A percentile compares a stretch with the other conserved stretches of the same genome.
Conservation (phyloP, 73 alveolate species). For the Paramecium primaurelia region DNA sequence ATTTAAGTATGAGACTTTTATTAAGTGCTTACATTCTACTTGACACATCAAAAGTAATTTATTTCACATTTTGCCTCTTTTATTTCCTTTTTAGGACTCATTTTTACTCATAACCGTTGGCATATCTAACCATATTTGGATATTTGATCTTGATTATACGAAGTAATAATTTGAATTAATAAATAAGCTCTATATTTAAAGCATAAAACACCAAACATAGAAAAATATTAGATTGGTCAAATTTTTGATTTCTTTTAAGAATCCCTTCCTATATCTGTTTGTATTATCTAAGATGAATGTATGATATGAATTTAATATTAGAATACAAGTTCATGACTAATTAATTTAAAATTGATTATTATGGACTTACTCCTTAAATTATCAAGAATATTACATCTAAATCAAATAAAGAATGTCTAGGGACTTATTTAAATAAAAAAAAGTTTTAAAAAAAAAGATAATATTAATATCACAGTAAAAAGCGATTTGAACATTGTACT, state of each 20-base stretch:
- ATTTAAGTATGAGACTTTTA: background rate
- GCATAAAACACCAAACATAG: background rate
- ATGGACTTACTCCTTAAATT: background rate
- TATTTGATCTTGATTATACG: background rate
- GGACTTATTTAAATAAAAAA: background rate
- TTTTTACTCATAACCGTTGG: background rate
- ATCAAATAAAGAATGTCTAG: background rate
- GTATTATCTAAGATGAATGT: background rate
- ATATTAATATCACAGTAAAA: background rate
- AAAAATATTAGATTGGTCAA: background rate
- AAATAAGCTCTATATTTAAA: background rate
- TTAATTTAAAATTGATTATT: background rate
- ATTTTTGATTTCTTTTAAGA: background rate
- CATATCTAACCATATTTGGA: background rate
- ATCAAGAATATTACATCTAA: background rate
- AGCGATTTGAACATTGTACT: background rate
- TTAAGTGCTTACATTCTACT: background rate
- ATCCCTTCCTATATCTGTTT: background rate
- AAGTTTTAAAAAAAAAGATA: background rate
- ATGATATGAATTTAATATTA: background rate
- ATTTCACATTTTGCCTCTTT: background rate
- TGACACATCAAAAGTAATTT: background rate
- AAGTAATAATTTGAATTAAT: background rate
- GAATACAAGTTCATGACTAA: background rate
- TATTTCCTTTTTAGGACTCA: background rate